A percentile compares a stretch with the other conserved stretches of the same genome.
Conservation (phyloP, 371 early-diverging fungal genomes). For the Mortierella sp. region DNA sequence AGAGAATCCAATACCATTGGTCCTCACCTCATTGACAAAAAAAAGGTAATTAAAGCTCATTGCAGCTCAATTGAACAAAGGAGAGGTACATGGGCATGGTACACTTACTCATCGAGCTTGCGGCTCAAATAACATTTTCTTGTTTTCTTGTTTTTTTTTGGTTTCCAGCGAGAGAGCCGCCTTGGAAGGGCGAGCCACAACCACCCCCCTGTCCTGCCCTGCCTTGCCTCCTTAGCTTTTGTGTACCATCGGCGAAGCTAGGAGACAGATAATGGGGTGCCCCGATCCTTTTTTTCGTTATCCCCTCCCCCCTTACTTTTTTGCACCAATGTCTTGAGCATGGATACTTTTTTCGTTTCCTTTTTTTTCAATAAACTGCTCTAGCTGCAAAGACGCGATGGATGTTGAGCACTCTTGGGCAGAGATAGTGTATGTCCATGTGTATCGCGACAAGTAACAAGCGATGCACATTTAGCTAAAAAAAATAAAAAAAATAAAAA, state of each 20-base stretch:
- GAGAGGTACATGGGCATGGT: not conserved
- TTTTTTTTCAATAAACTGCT: not conserved
- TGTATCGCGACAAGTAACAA: not conserved
- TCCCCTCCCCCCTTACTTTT: not conserved
- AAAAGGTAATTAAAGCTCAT: not conserved
- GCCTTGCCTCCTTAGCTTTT: not conserved
- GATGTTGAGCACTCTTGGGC: not conserved
- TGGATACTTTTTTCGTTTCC: not conserved
- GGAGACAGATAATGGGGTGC: not conserved
- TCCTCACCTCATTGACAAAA: not conserved
- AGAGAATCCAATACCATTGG: not conserved
- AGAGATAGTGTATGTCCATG: not conserved
- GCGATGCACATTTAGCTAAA: too few relatives aligned
- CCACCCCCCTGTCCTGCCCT: not conserved
- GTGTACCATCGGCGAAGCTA: slow-evolving; percentile 6
- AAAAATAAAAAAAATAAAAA: too few relatives aligned
- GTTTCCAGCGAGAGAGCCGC: not conserved
- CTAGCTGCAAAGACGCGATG: not conserved
- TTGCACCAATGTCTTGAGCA: not conserved
- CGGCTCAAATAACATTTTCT: not conserved
- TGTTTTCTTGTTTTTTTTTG: too few relatives aligned
- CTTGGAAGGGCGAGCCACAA: not conserved
- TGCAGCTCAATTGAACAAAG: not conserved
- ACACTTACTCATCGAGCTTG: not conserved
- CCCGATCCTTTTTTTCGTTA: not conserved